Conservation (phyloP, 306 rosid genomes). For the Adenanthera pavonina region DNA sequence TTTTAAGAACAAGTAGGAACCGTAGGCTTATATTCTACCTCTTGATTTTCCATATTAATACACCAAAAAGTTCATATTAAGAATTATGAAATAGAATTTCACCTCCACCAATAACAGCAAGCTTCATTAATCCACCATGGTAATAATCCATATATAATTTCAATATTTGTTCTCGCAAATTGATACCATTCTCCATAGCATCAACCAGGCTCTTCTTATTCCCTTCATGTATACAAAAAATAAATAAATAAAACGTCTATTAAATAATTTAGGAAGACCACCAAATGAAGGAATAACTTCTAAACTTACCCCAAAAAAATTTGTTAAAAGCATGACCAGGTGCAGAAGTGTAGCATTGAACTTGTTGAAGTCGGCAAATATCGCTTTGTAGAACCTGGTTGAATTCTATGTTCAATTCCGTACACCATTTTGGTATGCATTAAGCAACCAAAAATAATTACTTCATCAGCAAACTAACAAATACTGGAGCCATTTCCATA, state of each 20-base stretch:
- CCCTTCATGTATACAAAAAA: conserved; percentile 56
- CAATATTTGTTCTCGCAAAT: conserved; percentile 79
- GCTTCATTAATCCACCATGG: conserved; percentile 98
- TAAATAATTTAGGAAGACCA: conserved; percentile 34
- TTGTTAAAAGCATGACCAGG: conserved; percentile 83
- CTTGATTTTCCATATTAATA: conserved; percentile 19
- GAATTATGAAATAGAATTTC: conserved; percentile 36
- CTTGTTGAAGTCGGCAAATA: conserved; percentile 90
- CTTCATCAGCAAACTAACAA: conserved; percentile 40
- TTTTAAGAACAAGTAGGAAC: conserved; percentile 2
- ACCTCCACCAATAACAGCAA: conserved; percentile 99
- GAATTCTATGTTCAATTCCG: conserved; percentile 69
- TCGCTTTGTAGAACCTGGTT: conserved; percentile 91
- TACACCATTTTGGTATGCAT: conserved; percentile 47
- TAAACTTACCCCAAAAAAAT: conserved; percentile 81
- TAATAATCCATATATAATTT: conserved; percentile 72
- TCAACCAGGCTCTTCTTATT: conserved; percentile 92
- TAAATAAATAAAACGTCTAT: conserved; percentile 8
- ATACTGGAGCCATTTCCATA: conserved; percentile 27
- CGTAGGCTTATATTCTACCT: conserved; percentile 14
- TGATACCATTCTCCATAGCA: conserved; percentile 90
- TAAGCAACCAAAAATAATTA: conserved; percentile 41
- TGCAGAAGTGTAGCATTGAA: conserved; percentile 85
- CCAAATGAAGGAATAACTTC: conserved; percentile 35
- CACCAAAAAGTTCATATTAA: background rate